Conservation (phyloP, 169 alveolate species). For the Cryptosporidium bovis region DNA sequence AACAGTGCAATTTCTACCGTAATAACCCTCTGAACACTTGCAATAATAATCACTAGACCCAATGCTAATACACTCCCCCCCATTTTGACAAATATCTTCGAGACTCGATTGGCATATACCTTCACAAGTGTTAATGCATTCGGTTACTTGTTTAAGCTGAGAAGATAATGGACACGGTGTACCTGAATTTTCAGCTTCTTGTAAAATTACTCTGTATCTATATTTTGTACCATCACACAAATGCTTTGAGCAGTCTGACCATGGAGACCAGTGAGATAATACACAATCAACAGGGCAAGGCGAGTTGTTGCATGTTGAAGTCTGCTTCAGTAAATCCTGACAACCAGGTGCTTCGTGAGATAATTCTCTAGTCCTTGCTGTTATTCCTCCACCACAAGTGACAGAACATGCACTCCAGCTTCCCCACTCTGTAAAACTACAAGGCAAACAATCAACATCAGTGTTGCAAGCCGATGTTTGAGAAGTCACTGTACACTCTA, state of each 20-base stretch:
- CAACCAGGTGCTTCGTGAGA: conserved; percentile 46
- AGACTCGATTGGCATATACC: conserved; percentile 22
- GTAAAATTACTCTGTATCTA: conserved; percentile 49
- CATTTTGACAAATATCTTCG: conserved; percentile 29
- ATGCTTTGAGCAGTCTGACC: conserved; percentile 46
- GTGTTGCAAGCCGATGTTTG: conserved; percentile 53
- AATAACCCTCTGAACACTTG: conserved; percentile 44
- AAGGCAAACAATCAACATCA: conserved; percentile 43
- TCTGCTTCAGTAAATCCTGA: conserved; percentile 10
- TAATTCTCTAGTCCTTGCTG: conserved; percentile 45
- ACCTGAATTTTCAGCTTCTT: conserved; percentile 44
- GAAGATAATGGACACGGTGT: conserved; percentile 45
- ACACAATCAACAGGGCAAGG: conserved; percentile 62
- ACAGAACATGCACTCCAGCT: conserved; percentile 59
- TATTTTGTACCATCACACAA: conserved; percentile 58
- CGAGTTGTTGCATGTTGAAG: conserved; percentile 28
- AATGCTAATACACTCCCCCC: conserved; percentile 55
- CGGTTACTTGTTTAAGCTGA: conserved; percentile 48
- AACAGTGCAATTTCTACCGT: conserved; percentile 56
- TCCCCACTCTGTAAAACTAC: conserved; percentile 54
- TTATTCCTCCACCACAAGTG: conserved; percentile 61
- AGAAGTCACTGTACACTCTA: conserved; percentile 54
- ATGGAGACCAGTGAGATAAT: conserved; percentile 55
- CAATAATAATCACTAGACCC: conserved; percentile 39
- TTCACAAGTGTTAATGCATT: conserved; percentile 15